Conservation (phyloP, 2,329 filamentous ascomycete species). For the Aspergillus pseudoviridinutans region DNA sequence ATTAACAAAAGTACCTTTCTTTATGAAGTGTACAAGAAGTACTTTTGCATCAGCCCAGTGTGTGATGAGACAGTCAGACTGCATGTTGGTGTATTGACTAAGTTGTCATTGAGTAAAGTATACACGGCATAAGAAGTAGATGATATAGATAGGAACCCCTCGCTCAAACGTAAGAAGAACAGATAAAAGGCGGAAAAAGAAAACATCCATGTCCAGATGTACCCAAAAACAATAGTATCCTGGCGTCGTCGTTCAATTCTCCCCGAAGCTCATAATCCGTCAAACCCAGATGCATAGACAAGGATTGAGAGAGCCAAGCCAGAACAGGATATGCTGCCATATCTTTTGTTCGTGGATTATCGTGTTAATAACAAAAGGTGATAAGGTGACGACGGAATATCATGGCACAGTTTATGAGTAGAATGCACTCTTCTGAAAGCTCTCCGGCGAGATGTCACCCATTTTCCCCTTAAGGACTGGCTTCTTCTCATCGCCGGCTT, state of each 20-base stretch:
- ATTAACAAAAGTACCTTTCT: background rate
- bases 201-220: background rate
- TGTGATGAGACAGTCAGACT: background rate
- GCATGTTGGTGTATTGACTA: background rate
- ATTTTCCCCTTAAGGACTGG: slow-evolving; percentile 56
- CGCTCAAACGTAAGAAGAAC: slow-evolving; percentile 12
- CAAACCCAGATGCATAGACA: background rate
- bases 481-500: slow-evolving; percentile 32
- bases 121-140: slow-evolving; percentile 2
- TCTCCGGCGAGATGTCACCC: slow-evolving; percentile 63
- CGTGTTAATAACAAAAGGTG: background rate
- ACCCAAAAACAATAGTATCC: slow-evolving; percentile 1
- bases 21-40: background rate
- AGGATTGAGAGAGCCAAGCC: background rate
- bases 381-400: background rate
- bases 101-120: background rate
- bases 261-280: background rate
- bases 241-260: background rate
- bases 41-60: background rate
- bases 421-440: slow-evolving; percentile 67
- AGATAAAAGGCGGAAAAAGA: slow-evolving; percentile 3
- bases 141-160: slow-evolving; percentile 1
- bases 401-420: slow-evolving; percentile 49
- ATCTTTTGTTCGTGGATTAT: background rate
- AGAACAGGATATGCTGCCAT: background rate